Evolutionary conservation across 2,329 filamentous ascomycete genomes (phyloP), one percentile per base, ranked within the genome.

Genomic region (Botrytis deweyae): DNA sequence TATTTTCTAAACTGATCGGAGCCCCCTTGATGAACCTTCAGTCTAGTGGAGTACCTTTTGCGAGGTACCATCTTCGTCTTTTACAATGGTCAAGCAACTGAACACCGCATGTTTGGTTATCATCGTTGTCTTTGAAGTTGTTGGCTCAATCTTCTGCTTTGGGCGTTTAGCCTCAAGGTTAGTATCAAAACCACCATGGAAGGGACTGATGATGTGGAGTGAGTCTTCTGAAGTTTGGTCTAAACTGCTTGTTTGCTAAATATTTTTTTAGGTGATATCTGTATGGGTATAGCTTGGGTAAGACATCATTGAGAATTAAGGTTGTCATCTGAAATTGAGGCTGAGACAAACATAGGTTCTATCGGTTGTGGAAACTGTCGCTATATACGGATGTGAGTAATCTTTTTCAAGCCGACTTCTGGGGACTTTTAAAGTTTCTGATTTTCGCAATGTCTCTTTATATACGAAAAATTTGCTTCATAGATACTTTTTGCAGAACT

Each of bases 1-100:
- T 36, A 6, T 36, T n/a, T 64, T 33, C 20, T 20, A 33, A 46
- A 46, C 29, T 16, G 10, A 49, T 36, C 9, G 42, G 36, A 66
- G 9, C 10, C 14, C 52, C n/a, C 7, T 66, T 66, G 42, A 38
- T 66, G 64, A 49, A 25, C 42, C 8, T 7, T 66, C 12, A 9
- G 44, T 33, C 64, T 66, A 49, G 44, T 49, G 12, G 38, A 36
- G 52, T 70, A 20, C 55, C n/a, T 40, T 58, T 36, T 29, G 46
- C 58, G n/a, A 61, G 33, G 52, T 33, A 55, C 7, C 18, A 44
- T 44, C 52, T 18, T 58, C 16, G 10, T 3, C 22, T 58, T 20
- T 18, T 7, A 33, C 38, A 42, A 89, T 61, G 84, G 69, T 72
- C 67, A 62, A 74, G 68, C 75, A 76, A 65, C 52, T 75, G 49